Evolutionary conservation across 225 moss, liverwort and hornwort genomes (phyloP), one percentile per base, ranked within the genome.

Genomic region (Ulota crispa): DNA sequence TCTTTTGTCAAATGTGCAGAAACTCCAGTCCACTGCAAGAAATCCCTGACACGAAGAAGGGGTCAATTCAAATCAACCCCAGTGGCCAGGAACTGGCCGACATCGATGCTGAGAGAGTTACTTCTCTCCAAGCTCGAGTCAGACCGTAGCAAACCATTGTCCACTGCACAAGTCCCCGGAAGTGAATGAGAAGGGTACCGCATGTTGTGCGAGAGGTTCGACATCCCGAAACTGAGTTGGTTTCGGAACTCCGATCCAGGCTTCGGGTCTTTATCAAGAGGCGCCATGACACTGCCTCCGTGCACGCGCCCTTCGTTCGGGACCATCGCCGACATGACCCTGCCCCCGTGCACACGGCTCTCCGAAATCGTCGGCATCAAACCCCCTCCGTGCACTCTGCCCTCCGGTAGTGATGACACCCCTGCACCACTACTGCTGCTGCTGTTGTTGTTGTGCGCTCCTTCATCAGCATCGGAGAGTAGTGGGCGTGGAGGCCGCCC

Each of bases 11-110:
- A 65, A 55, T 67, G 53, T 54, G 68, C 77, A 82, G 85, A 78
- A 85, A 82, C 76, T 79, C 27, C 82, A 62, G 68, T 47, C 80
- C 84, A 80, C 77, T 47, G 59, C 9, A 18, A 45, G 4, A 45
- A 45, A 45, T 36, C 72, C 11, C 73, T 80, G 75, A 78, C 77
- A 67, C 55, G 64, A 76, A 54, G 39, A 39, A 39, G 39, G 32
- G 73, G 70, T 92, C 82, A 91, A 84, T 89, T 92, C 54, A 93
- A 76, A 76, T 95, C 91, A 42, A 86, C 89, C 42, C 91, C 88
- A 53, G 91, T 87, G 30, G 97, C 95, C 84, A 97, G 86, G 88
- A 94, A 95, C 83, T 94, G 95, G 82, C 94, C 97, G 39, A 92
- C 89, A 84, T 97, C 93, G 75, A 91, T 88, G 73, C 92, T 92